phyloP scores from a whole-genome alignment of 2,329 filamentous ascomycete species.

The Sporothrix brasiliensis region DNA sequence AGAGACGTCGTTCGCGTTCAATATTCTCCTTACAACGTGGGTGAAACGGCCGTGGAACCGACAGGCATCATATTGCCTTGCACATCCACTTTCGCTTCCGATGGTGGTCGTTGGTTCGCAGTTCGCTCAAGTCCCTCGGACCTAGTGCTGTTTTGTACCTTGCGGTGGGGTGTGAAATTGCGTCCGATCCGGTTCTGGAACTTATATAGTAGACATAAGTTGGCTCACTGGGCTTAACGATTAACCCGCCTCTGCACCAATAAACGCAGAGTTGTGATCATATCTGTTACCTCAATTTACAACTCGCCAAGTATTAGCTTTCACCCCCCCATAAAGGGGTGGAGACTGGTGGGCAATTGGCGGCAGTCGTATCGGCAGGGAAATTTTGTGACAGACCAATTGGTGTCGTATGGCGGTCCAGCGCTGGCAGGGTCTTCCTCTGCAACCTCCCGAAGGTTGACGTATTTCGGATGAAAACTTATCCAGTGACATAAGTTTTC shows the following conservation, averaged over 20 bases:
- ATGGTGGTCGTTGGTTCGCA: background rate
- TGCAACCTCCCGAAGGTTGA: background rate
- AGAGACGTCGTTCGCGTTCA: background rate
- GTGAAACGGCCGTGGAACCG: background rate
- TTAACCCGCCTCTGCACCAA: conserved; percentile 25
- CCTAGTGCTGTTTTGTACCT: background rate
- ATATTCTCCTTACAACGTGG: background rate
- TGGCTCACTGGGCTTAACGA: conserved; percentile 26
- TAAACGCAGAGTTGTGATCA: background rate
- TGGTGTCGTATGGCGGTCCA: conserved; percentile 7
- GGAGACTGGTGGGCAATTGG: conserved; percentile 7
- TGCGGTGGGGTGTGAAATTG: background rate
- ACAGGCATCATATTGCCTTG: background rate
- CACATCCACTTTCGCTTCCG: conserved; percentile 4
- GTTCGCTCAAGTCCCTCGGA: background rate
- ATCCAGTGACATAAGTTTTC: background rate
- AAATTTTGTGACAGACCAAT: conserved; percentile 26
- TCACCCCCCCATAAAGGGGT: background rate
- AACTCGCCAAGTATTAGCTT: background rate
- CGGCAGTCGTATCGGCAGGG: conserved; percentile 33
- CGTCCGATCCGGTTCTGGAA: background rate
- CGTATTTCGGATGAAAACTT: background rate
- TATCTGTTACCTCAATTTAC: background rate
- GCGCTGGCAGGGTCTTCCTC: background rate
- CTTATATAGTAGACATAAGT: no score